phyloP scores from a whole-genome alignment of 257 asterid species.

The Solanum ossicruentum region DNA sequence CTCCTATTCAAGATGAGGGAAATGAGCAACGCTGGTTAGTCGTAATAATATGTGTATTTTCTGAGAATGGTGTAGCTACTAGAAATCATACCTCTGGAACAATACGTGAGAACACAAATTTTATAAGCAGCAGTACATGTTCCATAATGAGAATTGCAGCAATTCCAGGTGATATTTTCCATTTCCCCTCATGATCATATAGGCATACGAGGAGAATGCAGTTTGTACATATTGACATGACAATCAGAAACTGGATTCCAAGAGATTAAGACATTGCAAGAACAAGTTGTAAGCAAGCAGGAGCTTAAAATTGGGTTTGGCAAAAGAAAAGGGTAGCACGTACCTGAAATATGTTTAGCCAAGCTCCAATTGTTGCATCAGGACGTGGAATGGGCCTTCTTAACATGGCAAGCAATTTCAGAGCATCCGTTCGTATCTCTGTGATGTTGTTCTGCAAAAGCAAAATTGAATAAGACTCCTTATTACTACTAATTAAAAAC shows the following conservation, averaged over 20 bases:
- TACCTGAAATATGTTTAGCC: slow-evolving; percentile 96
- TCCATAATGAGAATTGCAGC: slow-evolving; percentile 87
- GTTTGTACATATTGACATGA: slow-evolving; percentile 83
- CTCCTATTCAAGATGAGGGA: slow-evolving; percentile 29
- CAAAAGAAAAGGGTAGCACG: background rate
- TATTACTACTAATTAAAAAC: background rate
- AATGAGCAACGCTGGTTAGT: background rate
- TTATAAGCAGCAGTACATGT: slow-evolving; percentile 66
- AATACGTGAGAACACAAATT: slow-evolving; percentile 71
- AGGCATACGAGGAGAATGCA: slow-evolving; percentile 71
- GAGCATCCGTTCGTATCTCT: slow-evolving; percentile 89
- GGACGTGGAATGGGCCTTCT: slow-evolving; percentile 84
- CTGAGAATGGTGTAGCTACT: background rate
- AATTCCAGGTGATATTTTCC: slow-evolving; percentile 90
- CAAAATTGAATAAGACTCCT: background rate
- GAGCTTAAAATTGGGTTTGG: background rate
- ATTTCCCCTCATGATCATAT: slow-evolving; percentile 68
- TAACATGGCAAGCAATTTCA: slow-evolving; percentile 79
- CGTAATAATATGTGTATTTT: background rate
- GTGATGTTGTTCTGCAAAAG: slow-evolving; percentile 59
- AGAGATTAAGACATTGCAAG: slow-evolving; percentile 1
- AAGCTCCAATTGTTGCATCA: slow-evolving; percentile 85
- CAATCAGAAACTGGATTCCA: slow-evolving; percentile 64
- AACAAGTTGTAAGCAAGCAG: background rate
- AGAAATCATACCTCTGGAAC: slow-evolving; percentile 63